phyloP scores from a whole-genome alignment of 495 filamentous ascomycete genomes.

The Tetracladium marchalianum region DNA sequence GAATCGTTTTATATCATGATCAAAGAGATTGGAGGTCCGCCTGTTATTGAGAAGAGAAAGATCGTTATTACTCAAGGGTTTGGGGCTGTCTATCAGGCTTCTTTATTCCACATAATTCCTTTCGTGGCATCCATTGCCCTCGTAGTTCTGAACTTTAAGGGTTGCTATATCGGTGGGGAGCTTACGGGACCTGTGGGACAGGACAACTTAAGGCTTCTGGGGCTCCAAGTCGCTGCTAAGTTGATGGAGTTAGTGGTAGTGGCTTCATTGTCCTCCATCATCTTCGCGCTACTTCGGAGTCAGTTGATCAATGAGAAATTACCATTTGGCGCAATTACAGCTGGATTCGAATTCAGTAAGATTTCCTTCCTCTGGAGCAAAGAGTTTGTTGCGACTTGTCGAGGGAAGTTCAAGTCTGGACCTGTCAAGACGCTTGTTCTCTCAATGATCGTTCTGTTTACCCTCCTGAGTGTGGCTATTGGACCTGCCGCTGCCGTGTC shows the following conservation, averaged over 20 bases:
- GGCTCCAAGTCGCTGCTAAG: constrained; percentile 8
- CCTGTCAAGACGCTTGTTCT: constrained; percentile 3
- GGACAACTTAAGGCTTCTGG: constrained; percentile 6
- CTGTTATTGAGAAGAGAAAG: constrained; percentile 1
- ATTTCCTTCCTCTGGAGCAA: constrained; percentile 10
- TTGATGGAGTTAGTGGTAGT: constrained; percentile 6
- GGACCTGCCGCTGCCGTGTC: constrained; percentile 7
- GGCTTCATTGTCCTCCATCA: constrained; percentile 7
- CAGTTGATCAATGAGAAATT: not conserved
- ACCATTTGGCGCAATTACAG: constrained; percentile 7
- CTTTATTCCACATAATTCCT: constrained; percentile 8
- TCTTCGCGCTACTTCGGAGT: constrained; percentile 3
- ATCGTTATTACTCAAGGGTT: not conserved
- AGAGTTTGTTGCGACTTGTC: constrained; percentile 6
- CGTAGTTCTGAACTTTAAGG: constrained; percentile 5
- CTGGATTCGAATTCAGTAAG: constrained; percentile 6
- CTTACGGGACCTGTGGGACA: constrained; percentile 4
- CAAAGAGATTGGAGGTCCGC: not conserved
- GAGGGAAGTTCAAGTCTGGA: not conserved
- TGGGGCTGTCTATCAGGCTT: not conserved
- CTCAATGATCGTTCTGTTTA: constrained; percentile 6
- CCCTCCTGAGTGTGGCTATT: constrained; percentile 3
- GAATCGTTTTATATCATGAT: not conserved
- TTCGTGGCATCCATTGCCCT: not conserved
- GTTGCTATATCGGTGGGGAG: constrained; percentile 8